A percentile compares a stretch with the other conserved stretches of the same genome.
These are phyloP conservation scores for Lentinus brumalis DNA, from an alignment of 768 basidiomycete genomes.

Conservation along the genomic window DNA sequence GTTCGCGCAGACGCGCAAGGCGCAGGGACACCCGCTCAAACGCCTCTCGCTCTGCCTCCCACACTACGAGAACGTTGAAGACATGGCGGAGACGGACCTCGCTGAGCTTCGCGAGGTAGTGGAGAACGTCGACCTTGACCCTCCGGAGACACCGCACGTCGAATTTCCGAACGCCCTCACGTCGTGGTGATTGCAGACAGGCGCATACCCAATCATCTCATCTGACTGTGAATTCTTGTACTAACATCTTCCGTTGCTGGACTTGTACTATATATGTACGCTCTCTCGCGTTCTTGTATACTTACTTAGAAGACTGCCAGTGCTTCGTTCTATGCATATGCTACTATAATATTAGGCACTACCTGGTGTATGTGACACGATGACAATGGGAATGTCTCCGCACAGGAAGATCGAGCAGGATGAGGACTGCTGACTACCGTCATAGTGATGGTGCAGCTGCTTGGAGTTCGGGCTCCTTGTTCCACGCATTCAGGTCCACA, in stretches of 20 bases:
- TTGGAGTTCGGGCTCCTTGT: constrained; percentile 18
- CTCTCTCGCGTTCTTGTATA: neutral
- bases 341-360: constrained; percentile 2
- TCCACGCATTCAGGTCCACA: constrained; percentile 57
- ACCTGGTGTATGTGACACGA: constrained; percentile 7
- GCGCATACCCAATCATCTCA: neutral
- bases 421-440: neutral
- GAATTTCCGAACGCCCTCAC: constrained; percentile 20
- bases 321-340: neutral
- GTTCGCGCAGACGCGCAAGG: constrained; percentile 25
- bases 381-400: neutral
- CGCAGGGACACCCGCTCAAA: constrained; percentile 25
- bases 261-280: neutral
- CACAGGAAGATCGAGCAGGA: neutral
- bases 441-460: constrained; percentile 14
- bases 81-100: constrained; percentile 31
- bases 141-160: constrained; percentile 13
- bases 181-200: neutral
- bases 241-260: neutral
- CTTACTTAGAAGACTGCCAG: neutral
- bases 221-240: neutral
- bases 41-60: constrained; percentile 28
- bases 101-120: constrained; percentile 26
- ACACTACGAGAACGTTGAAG: constrained; percentile 31
- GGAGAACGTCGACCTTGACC: constrained; percentile 31